Conservation (phyloP, 1,139 yeast species). For the Yamadazyma membranifaciens region DNA sequence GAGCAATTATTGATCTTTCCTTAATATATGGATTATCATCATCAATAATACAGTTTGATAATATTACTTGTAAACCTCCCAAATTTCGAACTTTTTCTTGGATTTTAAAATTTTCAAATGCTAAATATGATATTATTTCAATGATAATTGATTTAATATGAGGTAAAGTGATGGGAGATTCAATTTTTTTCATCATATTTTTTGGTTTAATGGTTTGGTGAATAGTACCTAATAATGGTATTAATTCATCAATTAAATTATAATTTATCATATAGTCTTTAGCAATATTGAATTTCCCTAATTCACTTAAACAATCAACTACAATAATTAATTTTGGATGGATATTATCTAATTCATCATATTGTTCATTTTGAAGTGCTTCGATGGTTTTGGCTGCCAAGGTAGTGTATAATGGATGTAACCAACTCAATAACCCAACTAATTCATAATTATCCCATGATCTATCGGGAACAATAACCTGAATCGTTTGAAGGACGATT, state of each 20-base stretch:
- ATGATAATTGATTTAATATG: conserved; percentile 59
- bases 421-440: conserved; percentile 56
- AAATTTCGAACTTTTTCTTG: conserved; percentile 68
- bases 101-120: conserved; percentile 47
- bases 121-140: conserved; percentile 58
- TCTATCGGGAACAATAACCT: conserved; percentile 31
- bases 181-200: conserved; percentile 27
- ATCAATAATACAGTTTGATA: conserved; percentile 84
- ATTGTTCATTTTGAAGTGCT: conserved; percentile 12
- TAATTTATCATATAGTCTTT: conserved; percentile 53
- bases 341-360: conserved; percentile 10
- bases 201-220: conserved; percentile 46
- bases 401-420: conserved; percentile 36
- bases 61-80: conserved; percentile 68
- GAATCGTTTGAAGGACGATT: conserved; percentile 9
- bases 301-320: conserved; percentile 52
- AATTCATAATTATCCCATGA: conserved; percentile 54
- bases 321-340: conserved; percentile 27
- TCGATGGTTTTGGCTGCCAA: conserved; percentile 16
- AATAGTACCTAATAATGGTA: conserved; percentile 44
- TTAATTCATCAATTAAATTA: conserved; percentile 43
- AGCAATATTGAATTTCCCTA: conserved; percentile 51
- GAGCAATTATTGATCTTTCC: conserved; percentile 78
- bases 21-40: conserved; percentile 85
- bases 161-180: conserved; percentile 50